Conservation (phyloP, 2,329 filamentous ascomycete genomes). For the Cordyceps cateniannulata region DNA sequence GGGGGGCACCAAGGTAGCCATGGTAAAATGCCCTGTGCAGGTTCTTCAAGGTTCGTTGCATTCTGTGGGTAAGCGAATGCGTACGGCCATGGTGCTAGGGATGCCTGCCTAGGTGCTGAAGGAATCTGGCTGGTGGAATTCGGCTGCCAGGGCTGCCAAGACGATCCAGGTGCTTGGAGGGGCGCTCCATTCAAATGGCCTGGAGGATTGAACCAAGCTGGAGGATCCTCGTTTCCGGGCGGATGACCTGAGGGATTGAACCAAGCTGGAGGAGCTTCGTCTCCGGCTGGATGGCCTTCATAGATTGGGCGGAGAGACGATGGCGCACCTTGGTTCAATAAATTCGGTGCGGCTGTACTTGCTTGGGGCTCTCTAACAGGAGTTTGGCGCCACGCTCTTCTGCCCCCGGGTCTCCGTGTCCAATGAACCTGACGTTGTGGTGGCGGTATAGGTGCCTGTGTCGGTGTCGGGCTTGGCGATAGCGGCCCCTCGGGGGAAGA, state of each 20-base stretch:
- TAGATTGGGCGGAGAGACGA: not conserved
- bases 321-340: not conserved
- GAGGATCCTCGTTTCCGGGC: too few species aligned
- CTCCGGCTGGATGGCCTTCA: not conserved
- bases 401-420: not conserved
- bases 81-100: not conserved
- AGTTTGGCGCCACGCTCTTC: not conserved
- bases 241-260: too few species aligned
- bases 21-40: not conserved
- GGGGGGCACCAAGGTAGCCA: not conserved
- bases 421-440: not conserved
- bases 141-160: not conserved
- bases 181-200: not conserved
- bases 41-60: not conserved
- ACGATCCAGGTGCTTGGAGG: not conserved
- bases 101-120: not conserved
- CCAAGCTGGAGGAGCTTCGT: not conserved
- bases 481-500: not conserved
- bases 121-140: not conserved
- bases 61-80: not conserved
- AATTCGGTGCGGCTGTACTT: not conserved
- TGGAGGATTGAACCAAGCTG: not conserved
- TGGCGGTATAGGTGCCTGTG: not conserved
- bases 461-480: not conserved
- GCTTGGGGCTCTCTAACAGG: not conserved